Evolutionary conservation across 2,329 filamentous ascomycete genomes (phyloP).

Genomic region (Penicillium brevicompactum): DNA sequence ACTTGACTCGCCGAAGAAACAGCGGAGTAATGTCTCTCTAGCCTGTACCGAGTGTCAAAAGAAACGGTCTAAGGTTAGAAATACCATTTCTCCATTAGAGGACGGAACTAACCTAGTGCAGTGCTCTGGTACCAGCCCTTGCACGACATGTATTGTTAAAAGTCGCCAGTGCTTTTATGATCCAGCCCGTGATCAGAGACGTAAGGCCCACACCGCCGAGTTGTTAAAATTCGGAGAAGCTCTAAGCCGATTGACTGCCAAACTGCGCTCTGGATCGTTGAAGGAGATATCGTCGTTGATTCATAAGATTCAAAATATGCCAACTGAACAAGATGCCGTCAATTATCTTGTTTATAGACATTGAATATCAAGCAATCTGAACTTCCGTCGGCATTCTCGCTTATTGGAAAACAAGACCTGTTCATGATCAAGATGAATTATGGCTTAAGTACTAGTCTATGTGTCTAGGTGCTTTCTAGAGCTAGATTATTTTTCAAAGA

Average conservation of each 20-base stretch:
- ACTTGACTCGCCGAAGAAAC: not conserved
- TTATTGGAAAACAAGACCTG: no score
- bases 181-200: not conserved
- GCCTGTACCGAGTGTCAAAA: slow-evolving; percentile 11
- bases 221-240: not conserved
- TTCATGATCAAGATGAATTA: no score
- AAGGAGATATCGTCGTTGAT: slow-evolving; percentile 8
- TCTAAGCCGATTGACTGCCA: slow-evolving; percentile 3
- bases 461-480: no score
- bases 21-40: slow-evolving; percentile 1
- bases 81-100: not conserved
- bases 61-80: slow-evolving; percentile 7
- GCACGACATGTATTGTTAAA: not conserved
- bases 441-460: no score
- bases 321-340: slow-evolving; percentile 7
- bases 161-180: slow-evolving; percentile 1
- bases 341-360: slow-evolving; percentile 1
- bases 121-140: slow-evolving; percentile 3
- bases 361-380: no score
- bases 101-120: not conserved
- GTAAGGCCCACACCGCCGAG: slow-evolving; percentile 4
- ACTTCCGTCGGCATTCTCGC: no score
- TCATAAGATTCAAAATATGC: not conserved
- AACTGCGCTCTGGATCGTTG: slow-evolving; percentile 1
- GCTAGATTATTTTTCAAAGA: no score